Conservation (phyloP, 2,329 filamentous ascomycete genomes). For the Fusarium penzigii region DNA sequence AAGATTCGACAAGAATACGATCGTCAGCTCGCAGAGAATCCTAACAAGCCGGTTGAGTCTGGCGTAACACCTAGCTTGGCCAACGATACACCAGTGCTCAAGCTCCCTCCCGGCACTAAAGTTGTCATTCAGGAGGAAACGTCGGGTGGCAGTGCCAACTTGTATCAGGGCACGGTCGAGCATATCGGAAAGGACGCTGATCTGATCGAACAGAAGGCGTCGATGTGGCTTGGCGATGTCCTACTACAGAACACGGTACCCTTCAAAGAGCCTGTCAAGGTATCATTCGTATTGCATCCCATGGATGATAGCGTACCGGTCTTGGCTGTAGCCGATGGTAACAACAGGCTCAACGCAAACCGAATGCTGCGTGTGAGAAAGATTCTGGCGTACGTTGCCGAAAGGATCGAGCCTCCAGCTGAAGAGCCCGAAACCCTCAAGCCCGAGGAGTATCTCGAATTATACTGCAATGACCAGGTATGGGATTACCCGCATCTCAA, state of each 20-base stretch:
- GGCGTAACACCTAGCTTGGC: conserved; percentile 69
- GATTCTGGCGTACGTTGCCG: conserved; percentile 87
- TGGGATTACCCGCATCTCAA: conserved; percentile 9
- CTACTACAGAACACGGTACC: conserved; percentile 81
- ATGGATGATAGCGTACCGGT: conserved; percentile 68
- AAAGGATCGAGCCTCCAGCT: conserved; percentile 78
- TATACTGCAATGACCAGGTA: conserved; percentile 93
- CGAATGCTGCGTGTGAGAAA: conserved; percentile 96
- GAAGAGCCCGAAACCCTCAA: conserved; percentile 63
- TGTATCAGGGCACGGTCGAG: conserved; percentile 87
- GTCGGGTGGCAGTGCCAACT: conserved; percentile 70
- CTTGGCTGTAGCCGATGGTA: conserved; percentile 75
- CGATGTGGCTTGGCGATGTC: conserved; percentile 90
- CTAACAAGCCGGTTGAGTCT: conserved; percentile 58
- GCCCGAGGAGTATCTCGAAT: conserved; percentile 90
- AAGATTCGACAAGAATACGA: conserved; percentile 74
- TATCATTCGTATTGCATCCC: conserved; percentile 90
- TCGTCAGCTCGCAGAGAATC: conserved; percentile 59
- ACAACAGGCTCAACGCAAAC: conserved; percentile 92
- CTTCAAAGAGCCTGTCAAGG: conserved; percentile 88
- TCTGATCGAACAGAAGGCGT: conserved; percentile 80
- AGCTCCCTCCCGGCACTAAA: conserved; percentile 66
- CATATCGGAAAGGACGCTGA: conserved; percentile 76
- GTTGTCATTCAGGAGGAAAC: conserved; percentile 72
- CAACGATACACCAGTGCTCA: conserved; percentile 75